Percentiles rank a stretch among this genome's conserved stretches.
phyloP scores from a whole-genome alignment of 106 monocot species.

The Dioscorea dumetorum region DNA sequence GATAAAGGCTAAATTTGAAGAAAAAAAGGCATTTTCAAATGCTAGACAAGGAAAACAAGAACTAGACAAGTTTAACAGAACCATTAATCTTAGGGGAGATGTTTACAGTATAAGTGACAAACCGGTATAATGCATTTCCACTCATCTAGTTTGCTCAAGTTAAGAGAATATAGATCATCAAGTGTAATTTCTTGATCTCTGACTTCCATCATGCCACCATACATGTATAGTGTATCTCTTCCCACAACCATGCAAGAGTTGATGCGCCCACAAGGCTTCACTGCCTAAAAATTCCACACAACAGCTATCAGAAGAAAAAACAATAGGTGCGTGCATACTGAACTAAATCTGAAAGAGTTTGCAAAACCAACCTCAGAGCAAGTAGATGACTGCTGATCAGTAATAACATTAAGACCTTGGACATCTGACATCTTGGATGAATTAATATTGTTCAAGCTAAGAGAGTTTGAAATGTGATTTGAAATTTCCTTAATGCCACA shows the following conservation, averaged over 20 bases:
- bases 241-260: slow-evolving; percentile 83
- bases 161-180: slow-evolving; percentile 95
- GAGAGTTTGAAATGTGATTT: slow-evolving; percentile 32
- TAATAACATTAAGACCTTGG: slow-evolving; percentile 20
- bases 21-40: too few relatives aligned
- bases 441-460: slow-evolving; percentile 26
- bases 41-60: too few relatives aligned
- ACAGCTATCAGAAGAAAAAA: slow-evolving; percentile 2
- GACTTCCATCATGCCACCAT: slow-evolving; percentile 97
- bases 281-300: slow-evolving; percentile 31
- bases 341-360: slow-evolving; percentile 1
- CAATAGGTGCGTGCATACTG: not conserved
- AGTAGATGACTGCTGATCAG: slow-evolving; percentile 22
- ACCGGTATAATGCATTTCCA: slow-evolving; percentile 98
- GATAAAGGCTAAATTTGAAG: too few relatives aligned
- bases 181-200: slow-evolving; percentile 96
- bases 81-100: too few relatives aligned
- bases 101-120: not conserved
- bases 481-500: slow-evolving; percentile 36
- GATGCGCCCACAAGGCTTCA: slow-evolving; percentile 92
- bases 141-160: slow-evolving; percentile 93
- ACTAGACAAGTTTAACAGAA: too few relatives aligned
- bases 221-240: slow-evolving; percentile 78
- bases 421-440: slow-evolving; percentile 28
- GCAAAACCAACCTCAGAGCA: slow-evolving; percentile 43